phyloP scores from a whole-genome alignment of 2,329 filamentous ascomycete genomes.

The Macroventuria anomochaeta region DNA sequence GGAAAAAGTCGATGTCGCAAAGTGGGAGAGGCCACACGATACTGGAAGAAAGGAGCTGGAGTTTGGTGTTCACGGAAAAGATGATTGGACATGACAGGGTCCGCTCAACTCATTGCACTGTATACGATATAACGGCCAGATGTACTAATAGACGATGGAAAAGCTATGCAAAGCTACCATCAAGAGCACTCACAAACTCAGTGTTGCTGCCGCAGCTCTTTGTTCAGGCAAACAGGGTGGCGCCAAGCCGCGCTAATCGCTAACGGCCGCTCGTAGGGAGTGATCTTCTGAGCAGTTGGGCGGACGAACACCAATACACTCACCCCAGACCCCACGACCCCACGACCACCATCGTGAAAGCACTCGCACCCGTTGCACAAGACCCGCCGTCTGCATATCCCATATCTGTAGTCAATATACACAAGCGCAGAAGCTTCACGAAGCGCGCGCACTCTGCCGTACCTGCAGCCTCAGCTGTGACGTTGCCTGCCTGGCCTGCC shows the following conservation, averaged over 20 bases:
- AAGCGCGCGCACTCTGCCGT: conserved; percentile 32
- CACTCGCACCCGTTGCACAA: conserved; percentile 42
- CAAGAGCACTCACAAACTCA: background rate
- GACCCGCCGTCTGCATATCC: conserved; percentile 30
- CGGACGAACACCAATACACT: conserved; percentile 22
- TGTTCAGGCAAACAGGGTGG: background rate
- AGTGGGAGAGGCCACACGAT: background rate
- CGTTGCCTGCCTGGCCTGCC: conserved; percentile 33
- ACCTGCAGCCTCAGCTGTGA: conserved; percentile 39
- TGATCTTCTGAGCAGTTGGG: conserved; percentile 7
- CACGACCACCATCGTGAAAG: conserved; percentile 42
- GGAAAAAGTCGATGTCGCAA: background rate
- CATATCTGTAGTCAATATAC: conserved; percentile 31
- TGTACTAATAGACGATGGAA: background rate
- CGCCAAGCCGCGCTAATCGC: conserved; percentile 14
- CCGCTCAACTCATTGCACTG: background rate
- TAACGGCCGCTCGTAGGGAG: conserved; percentile 10
- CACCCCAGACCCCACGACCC: conserved; percentile 44
- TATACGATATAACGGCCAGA: background rate
- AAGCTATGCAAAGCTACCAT: background rate
- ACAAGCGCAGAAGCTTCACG: conserved; percentile 34
- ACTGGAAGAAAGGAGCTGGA: background rate
- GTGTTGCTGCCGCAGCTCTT: background rate
- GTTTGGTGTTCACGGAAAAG: conserved; percentile 1
- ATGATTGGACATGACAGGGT: background rate